A percentile compares a stretch with the other conserved stretches of the same genome.
Conservation (phyloP, 106 monocot species). For the Apostasia ramifera region DNA sequence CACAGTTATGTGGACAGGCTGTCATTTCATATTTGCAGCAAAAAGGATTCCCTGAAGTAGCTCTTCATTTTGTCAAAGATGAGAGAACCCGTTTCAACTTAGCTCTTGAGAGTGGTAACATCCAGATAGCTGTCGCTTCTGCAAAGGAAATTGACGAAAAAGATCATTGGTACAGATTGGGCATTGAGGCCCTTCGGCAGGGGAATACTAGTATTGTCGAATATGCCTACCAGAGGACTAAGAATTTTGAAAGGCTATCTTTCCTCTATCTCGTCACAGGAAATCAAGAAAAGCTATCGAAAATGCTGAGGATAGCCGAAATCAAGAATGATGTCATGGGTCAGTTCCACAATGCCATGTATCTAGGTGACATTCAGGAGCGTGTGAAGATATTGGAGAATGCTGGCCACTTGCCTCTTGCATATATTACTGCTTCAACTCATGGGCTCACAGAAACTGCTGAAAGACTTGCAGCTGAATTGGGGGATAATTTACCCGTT, state of each 20-base stretch:
- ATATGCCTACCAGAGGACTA: constrained; percentile 88
- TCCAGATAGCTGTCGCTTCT: constrained; percentile 92
- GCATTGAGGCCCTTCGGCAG: constrained; percentile 91
- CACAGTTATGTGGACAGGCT: constrained; percentile 87
- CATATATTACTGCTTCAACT: constrained; percentile 62
- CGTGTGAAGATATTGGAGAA: constrained; percentile 78
- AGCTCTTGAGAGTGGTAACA: constrained; percentile 90
- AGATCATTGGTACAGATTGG: constrained; percentile 88
- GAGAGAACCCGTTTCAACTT: constrained; percentile 86
- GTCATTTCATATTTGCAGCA: constrained; percentile 90
- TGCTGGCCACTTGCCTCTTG: constrained; percentile 81
- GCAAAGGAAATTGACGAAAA: constrained; percentile 96
- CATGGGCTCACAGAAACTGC: constrained; percentile 70
- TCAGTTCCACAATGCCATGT: constrained; percentile 94
- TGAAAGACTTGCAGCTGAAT: constrained; percentile 65
- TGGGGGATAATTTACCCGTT: constrained; percentile 61
- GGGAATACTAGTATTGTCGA: constrained; percentile 92
- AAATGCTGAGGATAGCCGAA: constrained; percentile 86
- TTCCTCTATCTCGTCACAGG: constrained; percentile 88
- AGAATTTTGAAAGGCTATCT: constrained; percentile 88
- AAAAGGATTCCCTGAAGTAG: constrained; percentile 92
- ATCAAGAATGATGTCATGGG: constrained; percentile 92
- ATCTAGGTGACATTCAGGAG: constrained; percentile 72
- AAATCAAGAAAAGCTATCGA: constrained; percentile 70
- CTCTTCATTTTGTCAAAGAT: constrained; percentile 91